Evolutionary conservation across 306 rosid genomes (phyloP).

Genomic region (Ziziphus jujuba): DNA sequence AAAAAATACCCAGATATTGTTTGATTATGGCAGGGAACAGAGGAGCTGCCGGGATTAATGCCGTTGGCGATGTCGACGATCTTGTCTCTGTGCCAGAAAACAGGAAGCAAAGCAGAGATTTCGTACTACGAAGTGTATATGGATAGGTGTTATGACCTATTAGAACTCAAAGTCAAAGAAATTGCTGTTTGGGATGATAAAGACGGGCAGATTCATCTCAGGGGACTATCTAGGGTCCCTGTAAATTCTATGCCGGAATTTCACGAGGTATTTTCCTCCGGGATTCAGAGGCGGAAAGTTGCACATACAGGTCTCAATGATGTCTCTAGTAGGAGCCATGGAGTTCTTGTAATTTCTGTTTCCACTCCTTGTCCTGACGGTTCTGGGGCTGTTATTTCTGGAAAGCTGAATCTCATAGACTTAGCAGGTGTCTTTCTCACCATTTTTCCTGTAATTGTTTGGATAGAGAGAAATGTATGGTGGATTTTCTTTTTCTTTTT

Average conservation of each 20-base stretch:
- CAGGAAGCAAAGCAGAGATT: slow-evolving; percentile 56
- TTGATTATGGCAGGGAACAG: slow-evolving; percentile 67
- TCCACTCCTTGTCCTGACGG: slow-evolving; percentile 46
- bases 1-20: slow-evolving; percentile 10
- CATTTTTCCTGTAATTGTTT: slow-evolving; percentile 4
- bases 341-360: slow-evolving; percentile 77
- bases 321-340: slow-evolving; percentile 95
- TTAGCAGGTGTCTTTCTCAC: slow-evolving; percentile 64
- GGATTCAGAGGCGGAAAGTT: slow-evolving; percentile 70
- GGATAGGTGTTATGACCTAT: slow-evolving; percentile 89
- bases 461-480: background rate
- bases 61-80: slow-evolving; percentile 65
- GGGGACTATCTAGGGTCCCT: slow-evolving; percentile 67
- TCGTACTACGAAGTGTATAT: slow-evolving; percentile 90
- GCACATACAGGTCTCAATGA: slow-evolving; percentile 90
- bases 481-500: too few relatives aligned
- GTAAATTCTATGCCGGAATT: slow-evolving; percentile 66
- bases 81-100: slow-evolving; percentile 55
- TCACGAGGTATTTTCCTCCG: slow-evolving; percentile 53
- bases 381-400: slow-evolving; percentile 37
- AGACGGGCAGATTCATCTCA: slow-evolving; percentile 82
- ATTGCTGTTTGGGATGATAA: slow-evolving; percentile 77
- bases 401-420: slow-evolving; percentile 94
- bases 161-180: slow-evolving; percentile 74
- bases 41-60: slow-evolving; percentile 78